Evolutionary conservation across 306 rosid species (phyloP).

Genomic region (Hippophae rhamnoides): DNA sequence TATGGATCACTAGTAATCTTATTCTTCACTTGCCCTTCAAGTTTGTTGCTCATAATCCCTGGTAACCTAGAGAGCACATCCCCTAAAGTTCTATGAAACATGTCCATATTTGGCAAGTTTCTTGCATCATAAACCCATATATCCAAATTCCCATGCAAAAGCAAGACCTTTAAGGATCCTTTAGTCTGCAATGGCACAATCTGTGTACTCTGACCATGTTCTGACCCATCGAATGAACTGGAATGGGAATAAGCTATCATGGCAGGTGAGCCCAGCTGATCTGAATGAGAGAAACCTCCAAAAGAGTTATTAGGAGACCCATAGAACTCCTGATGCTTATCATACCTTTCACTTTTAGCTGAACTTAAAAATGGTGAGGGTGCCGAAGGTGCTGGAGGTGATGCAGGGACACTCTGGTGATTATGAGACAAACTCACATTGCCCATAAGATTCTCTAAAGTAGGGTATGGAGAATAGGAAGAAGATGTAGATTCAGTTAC

Average conservation of each 20-base stretch:
- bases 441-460: slow-evolving; percentile 47
- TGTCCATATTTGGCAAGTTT: slow-evolving; percentile 91
- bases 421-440: slow-evolving; percentile 41
- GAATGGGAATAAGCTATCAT: slow-evolving; percentile 29
- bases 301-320: slow-evolving; percentile 34
- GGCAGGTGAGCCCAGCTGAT: slow-evolving; percentile 14
- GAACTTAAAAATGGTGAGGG: slow-evolving; percentile 21
- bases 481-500: slow-evolving; percentile 16
- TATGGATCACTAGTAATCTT: slow-evolving; percentile 96
- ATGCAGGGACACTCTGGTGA: slow-evolving; percentile 37
- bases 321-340: slow-evolving; percentile 36
- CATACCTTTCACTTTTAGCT: slow-evolving; percentile 27
- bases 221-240: slow-evolving; percentile 42
- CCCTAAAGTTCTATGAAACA: slow-evolving; percentile 87
- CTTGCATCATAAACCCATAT: slow-evolving; percentile 62
- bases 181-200: slow-evolving; percentile 51
- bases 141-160: slow-evolving; percentile 84
- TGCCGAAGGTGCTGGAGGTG: slow-evolving; percentile 31
- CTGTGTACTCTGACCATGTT: slow-evolving; percentile 44
- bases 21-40: slow-evolving; percentile 43
- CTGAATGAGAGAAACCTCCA: slow-evolving; percentile 32
- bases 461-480: slow-evolving; percentile 41
- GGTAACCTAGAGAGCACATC: slow-evolving; percentile 55
- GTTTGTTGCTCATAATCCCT: slow-evolving; percentile 41
- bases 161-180: slow-evolving; percentile 66